Conservation (phyloP, 139 green algal genomes). For the Ettlia oleoabundans region DNA sequence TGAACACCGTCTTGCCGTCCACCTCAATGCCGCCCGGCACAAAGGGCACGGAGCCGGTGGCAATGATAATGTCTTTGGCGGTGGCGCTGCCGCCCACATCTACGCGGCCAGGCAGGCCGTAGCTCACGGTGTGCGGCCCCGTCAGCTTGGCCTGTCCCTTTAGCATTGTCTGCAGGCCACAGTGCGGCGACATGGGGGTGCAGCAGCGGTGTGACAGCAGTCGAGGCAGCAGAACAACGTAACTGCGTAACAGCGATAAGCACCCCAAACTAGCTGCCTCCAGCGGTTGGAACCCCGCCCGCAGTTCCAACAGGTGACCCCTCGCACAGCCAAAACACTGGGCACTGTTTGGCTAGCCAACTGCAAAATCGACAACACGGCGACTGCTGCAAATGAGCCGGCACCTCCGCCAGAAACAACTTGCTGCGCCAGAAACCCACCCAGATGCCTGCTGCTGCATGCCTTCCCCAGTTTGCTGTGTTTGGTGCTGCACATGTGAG, state of each 20-base stretch:
- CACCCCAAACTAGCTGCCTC: no score
- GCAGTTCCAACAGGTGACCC: no score
- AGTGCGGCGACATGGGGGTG: no score
- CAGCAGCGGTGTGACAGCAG: no score
- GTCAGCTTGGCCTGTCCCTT: constrained; percentile 87
- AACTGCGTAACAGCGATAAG: no score
- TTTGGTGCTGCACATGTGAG: no score
- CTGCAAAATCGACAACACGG: no score
- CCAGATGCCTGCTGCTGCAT: neutral
- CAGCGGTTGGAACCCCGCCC: no score
- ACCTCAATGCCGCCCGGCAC: constrained; percentile 97
- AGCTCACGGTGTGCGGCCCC: constrained; percentile 86
- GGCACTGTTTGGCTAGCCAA: no score
- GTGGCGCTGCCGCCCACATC: constrained; percentile 92
- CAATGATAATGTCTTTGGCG: constrained; percentile 96
- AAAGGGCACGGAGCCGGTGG: constrained; percentile 96
- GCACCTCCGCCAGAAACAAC: neutral
- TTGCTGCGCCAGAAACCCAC: neutral
- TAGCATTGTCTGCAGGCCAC: constrained; percentile 94
- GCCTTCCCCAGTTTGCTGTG: no score
- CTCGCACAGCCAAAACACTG: no score
- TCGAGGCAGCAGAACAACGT: neutral
- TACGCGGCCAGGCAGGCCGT: constrained; percentile 89
- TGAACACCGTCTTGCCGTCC: constrained; percentile 99
- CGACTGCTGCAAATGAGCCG: neutral